Evolutionary conservation across 306 rosid species (phyloP).

Genomic region (Senna siamea): DNA sequence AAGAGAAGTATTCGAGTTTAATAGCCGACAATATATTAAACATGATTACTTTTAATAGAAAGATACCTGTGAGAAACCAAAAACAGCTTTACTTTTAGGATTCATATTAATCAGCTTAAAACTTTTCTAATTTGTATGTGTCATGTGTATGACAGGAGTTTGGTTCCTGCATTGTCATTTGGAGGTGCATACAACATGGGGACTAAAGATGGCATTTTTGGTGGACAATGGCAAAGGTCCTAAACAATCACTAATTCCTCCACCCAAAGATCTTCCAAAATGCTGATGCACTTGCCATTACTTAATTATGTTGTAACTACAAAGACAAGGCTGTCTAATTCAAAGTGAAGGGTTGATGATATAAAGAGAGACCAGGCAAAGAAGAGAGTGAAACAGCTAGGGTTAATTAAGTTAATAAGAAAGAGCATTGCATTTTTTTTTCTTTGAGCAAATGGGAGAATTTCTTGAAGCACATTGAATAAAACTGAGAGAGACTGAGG

Average conservation of each 20-base stretch:
- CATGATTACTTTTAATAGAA: too few species aligned
- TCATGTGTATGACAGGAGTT: constrained; percentile 76
- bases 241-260: constrained; percentile 63
- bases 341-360: constrained; percentile 2
- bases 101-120: too few species aligned
- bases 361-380: neutral
- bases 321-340: neutral
- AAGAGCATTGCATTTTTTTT: neutral
- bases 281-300: constrained; percentile 37
- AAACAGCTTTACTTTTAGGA: too few species aligned
- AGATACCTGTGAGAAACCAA: too few species aligned
- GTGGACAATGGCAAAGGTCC: constrained; percentile 93
- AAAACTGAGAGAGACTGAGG: constrained; percentile 34
- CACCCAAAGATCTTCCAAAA: constrained; percentile 70
- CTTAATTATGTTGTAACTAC: neutral
- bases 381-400: neutral
- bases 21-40: too few species aligned
- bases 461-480: constrained; percentile 41
- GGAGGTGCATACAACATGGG: constrained; percentile 97
- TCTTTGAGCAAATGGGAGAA: constrained; percentile 29
- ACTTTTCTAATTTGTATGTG: too few species aligned
- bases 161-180: constrained; percentile 97
- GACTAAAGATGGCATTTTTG: constrained; percentile 94
- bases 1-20: too few species aligned
- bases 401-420: constrained; percentile 22